These are phyloP conservation scores for Mucuna pruriens DNA, from an alignment of 306 rosid genomes.

Conservation along the genomic window DNA sequence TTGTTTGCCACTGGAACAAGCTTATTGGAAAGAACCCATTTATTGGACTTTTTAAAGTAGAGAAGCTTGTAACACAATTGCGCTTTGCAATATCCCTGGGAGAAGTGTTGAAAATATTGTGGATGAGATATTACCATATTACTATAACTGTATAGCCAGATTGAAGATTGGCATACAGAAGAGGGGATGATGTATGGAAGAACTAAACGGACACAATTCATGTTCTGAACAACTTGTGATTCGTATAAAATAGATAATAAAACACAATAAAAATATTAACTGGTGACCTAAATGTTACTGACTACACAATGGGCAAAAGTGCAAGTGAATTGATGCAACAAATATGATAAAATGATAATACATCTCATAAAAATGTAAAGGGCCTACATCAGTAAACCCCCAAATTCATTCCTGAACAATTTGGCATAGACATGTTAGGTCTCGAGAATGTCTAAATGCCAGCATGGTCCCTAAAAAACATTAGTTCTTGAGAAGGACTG, in stretches of 20 bases:
- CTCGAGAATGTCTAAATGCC: neutral
- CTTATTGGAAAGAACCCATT: slow-evolving; percentile 69
- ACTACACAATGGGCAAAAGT: neutral
- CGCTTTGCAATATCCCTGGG: slow-evolving; percentile 79
- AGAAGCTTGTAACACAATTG: slow-evolving; percentile 62
- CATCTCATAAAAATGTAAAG: slow-evolving; percentile 2
- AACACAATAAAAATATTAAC: neutral
- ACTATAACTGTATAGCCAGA: slow-evolving; percentile 5
- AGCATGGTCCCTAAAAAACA: neutral
- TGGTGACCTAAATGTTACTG: slow-evolving; percentile 10
- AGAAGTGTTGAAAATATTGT: slow-evolving; percentile 31
- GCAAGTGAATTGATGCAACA: slow-evolving; percentile 10
- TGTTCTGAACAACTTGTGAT: neutral
- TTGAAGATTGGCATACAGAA: slow-evolving; percentile 20
- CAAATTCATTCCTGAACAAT: neutral
- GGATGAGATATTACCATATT: slow-evolving; percentile 40
- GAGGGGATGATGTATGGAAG: neutral
- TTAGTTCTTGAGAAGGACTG: neutral
- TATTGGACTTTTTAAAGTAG: slow-evolving; percentile 57
- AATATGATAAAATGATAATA: slow-evolving; percentile 7
- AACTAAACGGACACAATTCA: slow-evolving; percentile 10
- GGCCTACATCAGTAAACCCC: neutral
- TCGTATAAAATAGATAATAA: slow-evolving; percentile 24
- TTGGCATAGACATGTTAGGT: neutral
- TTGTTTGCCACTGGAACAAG: slow-evolving; percentile 57